phyloP scores from a whole-genome alignment of 2,329 filamentous ascomycete genomes.

The Fusarium paranaense region DNA sequence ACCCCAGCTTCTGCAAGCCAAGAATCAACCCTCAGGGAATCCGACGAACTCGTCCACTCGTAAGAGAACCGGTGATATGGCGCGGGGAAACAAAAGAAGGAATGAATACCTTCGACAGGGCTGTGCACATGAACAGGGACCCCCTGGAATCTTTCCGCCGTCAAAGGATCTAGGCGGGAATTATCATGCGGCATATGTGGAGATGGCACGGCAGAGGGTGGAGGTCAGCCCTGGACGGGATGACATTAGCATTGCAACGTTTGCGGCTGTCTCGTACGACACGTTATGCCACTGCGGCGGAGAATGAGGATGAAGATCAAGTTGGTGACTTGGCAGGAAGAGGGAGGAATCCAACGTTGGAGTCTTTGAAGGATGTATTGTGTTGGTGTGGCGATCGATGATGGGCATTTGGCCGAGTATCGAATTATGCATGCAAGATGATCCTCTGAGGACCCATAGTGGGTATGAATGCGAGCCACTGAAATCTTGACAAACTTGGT shows the following conservation, averaged over 20 bases:
- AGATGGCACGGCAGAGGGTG: not conserved
- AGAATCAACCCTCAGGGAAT: not conserved
- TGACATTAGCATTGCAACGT: not conserved
- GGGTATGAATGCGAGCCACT: not conserved
- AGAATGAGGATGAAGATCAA: not conserved
- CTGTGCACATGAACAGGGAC: not conserved
- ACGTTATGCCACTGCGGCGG: not conserved
- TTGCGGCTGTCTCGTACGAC: not conserved
- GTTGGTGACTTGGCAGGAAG: not conserved
- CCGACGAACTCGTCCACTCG: not conserved
- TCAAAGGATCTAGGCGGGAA: constrained; percentile 7
- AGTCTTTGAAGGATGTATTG: not conserved
- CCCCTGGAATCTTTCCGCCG: not conserved
- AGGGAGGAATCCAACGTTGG: not conserved
- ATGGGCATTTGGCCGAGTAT: not conserved
- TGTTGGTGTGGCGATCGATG: not conserved
- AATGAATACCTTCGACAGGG: not conserved
- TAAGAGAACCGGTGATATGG: not conserved
- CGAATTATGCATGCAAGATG: not conserved
- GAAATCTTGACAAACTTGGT: not conserved
- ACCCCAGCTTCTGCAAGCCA: not conserved
- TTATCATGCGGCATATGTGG: constrained; percentile 32
- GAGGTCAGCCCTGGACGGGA: not conserved
- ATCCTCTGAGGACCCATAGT: not conserved
- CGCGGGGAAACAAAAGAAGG: not conserved